Base-by-base conservation (phyloP, 169 alveolate genomes). In the Perkinsus olseni region DNA sequence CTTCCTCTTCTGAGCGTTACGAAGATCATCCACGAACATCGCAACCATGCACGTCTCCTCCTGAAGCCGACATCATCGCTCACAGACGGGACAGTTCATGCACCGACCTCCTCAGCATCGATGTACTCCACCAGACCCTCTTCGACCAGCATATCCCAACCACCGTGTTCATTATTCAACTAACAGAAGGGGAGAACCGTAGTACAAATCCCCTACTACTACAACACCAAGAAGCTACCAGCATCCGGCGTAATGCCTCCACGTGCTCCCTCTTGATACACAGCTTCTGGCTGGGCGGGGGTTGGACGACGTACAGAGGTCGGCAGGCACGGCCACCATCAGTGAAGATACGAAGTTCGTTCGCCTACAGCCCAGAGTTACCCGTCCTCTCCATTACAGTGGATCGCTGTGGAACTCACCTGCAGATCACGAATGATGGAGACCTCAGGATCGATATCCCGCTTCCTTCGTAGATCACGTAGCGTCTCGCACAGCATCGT, bases 1-100 rank as follows among this genome's bases (percentile, higher is more conserved):
- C 82, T 62, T 62, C 34, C 34, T 62, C 82, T 24, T 62, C 34
- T 94, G 45, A 11, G 38, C 96, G 21, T 92, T 95, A 39, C 95
- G 95, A 38, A 99, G 96, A 93, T 99, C 99, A 91, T 97, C 98
- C 39, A 99, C 97, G 93, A 98, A 99, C 99, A 99, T 99, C n/a
- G 99, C 99, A 21, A 99, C 98, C 99, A 99, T 98, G 45, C 99
- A 97, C 74, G 99, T 98, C 95, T 99, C 99, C 95, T 99, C 99
- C 96, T 62, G 34, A 62, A 62, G n/a, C n/a, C n/a, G n/a, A n/a
- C n/a, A n/a, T n/a, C n/a, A n/a, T n/a, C n/a, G n/a, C n/a, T n/a
- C n/a, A 62, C 82, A 62, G 36, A 62, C 34, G 28, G 17, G 82
- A n/a, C n/a, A n/a, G n/a, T n/a, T n/a, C n/a, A n/a, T n/a, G 28